Percentiles rank a stretch among this genome's conserved stretches.
phyloP scores from a whole-genome alignment of 169 alveolate species.

The Perkinsus olseni region DNA sequence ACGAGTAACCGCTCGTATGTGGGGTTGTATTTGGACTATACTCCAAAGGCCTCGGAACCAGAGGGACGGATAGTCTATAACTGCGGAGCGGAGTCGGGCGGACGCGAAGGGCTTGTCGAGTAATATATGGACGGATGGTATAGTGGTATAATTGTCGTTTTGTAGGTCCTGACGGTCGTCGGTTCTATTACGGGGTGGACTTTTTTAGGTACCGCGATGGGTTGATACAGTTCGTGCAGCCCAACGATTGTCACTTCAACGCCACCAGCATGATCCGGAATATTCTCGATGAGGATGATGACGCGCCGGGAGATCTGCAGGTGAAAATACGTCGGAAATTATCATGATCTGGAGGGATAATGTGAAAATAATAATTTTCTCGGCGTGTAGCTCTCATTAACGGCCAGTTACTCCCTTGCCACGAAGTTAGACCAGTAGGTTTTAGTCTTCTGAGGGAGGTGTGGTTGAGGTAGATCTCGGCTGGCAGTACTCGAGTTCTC shows the following conservation, averaged over 20 bases:
- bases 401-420: no score
- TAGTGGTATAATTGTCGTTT: background rate
- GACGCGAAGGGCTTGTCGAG: background rate
- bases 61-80: background rate
- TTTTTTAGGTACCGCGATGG: background rate
- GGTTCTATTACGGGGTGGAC: background rate
- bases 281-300: background rate
- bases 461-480: no score
- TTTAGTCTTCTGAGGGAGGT: no score
- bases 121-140: background rate
- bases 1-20: background rate
- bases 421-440: no score
- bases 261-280: background rate
- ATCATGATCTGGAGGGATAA: no score
- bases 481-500: no score
- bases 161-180: background rate
- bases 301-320: background rate
- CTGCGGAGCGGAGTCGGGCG: background rate
- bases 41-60: background rate
- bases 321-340: background rate
- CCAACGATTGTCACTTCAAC: background rate
- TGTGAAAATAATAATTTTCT: no score
- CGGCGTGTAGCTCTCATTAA: no score
- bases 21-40: background rate
- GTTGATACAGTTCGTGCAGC: background rate